Percentiles rank a stretch among this genome's conserved stretches.
Conservation (phyloP, 2,329 filamentous ascomycete genomes). For the Gaeumannomyces tritici region DNA sequence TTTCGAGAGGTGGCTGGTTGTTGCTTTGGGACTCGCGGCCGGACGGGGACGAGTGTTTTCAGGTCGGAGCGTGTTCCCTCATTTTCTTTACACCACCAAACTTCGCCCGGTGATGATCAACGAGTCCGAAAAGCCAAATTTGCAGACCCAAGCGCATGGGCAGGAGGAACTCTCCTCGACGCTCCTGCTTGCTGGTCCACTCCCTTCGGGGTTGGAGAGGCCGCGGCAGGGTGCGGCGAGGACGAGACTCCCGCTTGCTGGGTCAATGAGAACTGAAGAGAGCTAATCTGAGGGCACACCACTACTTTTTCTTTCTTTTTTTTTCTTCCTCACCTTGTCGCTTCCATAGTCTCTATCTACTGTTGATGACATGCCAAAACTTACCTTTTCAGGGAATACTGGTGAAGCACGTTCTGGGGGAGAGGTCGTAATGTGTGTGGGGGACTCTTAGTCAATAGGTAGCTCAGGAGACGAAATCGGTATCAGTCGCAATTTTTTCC, state of each 20-base stretch:
- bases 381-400: no score
- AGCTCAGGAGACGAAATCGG: no score
- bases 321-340: no score
- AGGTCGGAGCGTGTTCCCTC: neutral
- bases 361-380: no score
- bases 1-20: neutral
- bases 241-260: constrained; percentile 12
- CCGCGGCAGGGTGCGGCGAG: neutral
- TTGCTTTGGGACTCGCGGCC: neutral
- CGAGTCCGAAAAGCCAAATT: constrained; percentile 30
- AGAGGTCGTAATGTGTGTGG: no score
- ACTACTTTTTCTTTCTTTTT: neutral
- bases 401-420: no score
- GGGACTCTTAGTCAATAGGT: no score
- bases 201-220: constrained; percentile 6
- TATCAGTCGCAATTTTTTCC: no score
- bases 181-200: constrained; percentile 3
- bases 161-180: neutral
- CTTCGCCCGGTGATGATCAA: constrained; percentile 24
- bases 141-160: constrained; percentile 19
- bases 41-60: neutral
- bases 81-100: neutral
- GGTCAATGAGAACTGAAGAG: constrained; percentile 30
- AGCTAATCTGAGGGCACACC: constrained; percentile 29
- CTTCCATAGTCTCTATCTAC: no score